A percentile compares a stretch with the other conserved stretches of the same genome.
Evolutionary conservation across 371 early-diverging fungal species (phyloP).

Genomic region (Mortierella sp.): DNA sequence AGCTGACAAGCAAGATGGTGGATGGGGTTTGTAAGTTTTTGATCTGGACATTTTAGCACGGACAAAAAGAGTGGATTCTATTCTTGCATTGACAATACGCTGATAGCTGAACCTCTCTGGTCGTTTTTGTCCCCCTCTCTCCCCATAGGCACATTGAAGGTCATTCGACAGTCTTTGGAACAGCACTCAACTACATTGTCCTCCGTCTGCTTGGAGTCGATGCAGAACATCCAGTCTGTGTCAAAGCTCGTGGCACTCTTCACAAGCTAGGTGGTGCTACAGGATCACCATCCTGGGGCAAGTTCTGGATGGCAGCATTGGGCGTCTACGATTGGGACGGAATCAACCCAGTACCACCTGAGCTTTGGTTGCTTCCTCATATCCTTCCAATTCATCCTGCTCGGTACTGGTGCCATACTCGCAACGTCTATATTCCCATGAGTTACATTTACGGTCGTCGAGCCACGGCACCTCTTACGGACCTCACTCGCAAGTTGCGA

Average conservation of each 20-base stretch:
- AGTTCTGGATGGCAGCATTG: constrained; percentile 93
- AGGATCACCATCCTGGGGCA: constrained; percentile 95
- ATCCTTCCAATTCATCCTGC: constrained; percentile 88
- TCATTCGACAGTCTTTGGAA: constrained; percentile 94
- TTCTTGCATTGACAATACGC: no score
- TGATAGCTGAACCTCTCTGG: no score
- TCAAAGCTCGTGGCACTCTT: constrained; percentile 85
- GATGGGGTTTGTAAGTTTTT: constrained; percentile 88
- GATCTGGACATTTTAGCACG: no score
- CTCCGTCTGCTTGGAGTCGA: constrained; percentile 90
- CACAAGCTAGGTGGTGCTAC: constrained; percentile 88
- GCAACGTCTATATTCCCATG: constrained; percentile 94
- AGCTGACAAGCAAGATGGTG: constrained; percentile 88
- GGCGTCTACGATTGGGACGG: constrained; percentile 96
- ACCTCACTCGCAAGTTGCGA: constrained; percentile 80
- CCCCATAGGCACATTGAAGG: constrained; percentile 87
- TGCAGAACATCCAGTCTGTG: constrained; percentile 88
- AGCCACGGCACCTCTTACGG: constrained; percentile 66
- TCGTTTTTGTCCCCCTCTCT: no score
- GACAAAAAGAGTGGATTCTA: no score
- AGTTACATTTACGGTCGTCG: constrained; percentile 88
- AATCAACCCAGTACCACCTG: constrained; percentile 95
- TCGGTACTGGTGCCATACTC: constrained; percentile 93
- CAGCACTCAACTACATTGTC: constrained; percentile 92
- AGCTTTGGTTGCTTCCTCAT: constrained; percentile 93